These are phyloP conservation scores for Tulasnella sp. DNA, from an alignment of 768 basidiomycete species.

Conservation along the genomic window DNA sequence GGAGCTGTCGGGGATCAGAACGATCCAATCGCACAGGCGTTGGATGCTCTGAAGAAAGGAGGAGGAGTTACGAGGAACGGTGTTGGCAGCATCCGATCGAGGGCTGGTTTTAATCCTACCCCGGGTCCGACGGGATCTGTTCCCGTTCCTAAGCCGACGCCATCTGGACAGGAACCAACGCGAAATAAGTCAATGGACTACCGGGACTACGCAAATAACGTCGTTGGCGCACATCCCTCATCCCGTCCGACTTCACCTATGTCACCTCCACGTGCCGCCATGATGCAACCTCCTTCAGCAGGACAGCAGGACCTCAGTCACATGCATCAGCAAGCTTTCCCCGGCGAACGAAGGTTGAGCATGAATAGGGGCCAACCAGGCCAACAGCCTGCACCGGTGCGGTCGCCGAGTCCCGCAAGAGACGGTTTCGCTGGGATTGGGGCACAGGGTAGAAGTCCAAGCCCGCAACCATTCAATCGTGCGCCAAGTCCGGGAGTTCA, in stretches of 20 bases:
- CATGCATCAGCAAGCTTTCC: conserved; percentile 77
- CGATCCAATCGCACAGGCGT: conserved; percentile 37
- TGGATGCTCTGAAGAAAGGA: conserved; percentile 31
- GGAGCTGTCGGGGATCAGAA: conserved; percentile 30
- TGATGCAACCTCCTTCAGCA: conserved; percentile 58
- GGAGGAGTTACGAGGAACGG: conserved; percentile 26
- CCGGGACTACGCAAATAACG: conserved; percentile 61
- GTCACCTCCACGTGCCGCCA: conserved; percentile 50
- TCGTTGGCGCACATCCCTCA: conserved; percentile 70
- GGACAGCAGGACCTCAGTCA: conserved; percentile 48
- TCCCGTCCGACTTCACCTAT: conserved; percentile 67
- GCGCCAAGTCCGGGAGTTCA: conserved; percentile 45
- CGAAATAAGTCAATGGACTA: conserved; percentile 45
- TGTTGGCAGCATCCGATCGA: conserved; percentile 19
- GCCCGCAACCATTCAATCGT: conserved; percentile 31
- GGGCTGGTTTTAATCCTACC: conserved; percentile 25
- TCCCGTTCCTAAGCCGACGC: conserved; percentile 31
- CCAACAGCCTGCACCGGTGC: conserved; percentile 30
- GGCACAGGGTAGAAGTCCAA: conserved; percentile 49
- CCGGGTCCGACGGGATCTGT: conserved; percentile 26
- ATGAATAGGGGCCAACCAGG: conserved; percentile 29
- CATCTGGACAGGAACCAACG: not conserved
- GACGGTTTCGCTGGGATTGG: conserved; percentile 77
- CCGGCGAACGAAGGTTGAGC: conserved; percentile 53
- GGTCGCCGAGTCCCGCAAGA: conserved; percentile 27